Evolutionary conservation across 768 basidiomycete species (phyloP), one percentile per base, ranked within the genome.

Genomic region (Rhizopogon roseolus): DNA sequence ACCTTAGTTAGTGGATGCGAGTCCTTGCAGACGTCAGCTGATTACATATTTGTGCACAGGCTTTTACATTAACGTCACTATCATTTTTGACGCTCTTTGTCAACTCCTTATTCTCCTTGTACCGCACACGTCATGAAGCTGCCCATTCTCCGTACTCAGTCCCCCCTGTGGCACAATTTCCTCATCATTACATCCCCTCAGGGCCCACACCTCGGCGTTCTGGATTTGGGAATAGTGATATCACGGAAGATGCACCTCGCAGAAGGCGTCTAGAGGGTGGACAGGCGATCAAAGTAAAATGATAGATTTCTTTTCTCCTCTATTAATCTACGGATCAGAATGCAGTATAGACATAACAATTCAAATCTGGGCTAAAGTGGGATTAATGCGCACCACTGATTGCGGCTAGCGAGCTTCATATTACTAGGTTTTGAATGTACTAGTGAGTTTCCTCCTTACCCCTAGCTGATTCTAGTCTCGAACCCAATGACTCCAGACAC

Each of bases 1-100:
- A 94, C 94, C 11, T 73, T 98, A 69, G 96, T 92, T 57, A 70
- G 89, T 72, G 28, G 52, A 38, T 50, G 43, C 55, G 19, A 38
- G 45, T 41, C 11, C 27, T 17, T 17, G 29, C 6, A 17, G 36
- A 54, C 32, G 13, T 28, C 13, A 4, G 19, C 13, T 48, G 19
- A 48, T 48, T 22, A 48, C 46, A 10, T 42, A 57, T 34, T 39
- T 37, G 43, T 32, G 27, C 27, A 54, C 54, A 91, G 89, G 75
- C 77, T 25, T 91, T 91, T 72, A 82, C 85, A 27, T 67, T 92
- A 70, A 83, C 85, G 56, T 90, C 89, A 53, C 71, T 90, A 53
- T 77, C 84, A 32, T 90, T 90, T 67, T 62, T 90, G 61, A 91
- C 89, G 16, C 71, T 89, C 16, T 89, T 92, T 72, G 80, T 91